These are phyloP conservation scores for Protea cynaroides DNA, from an alignment of 164 flowering plant species.

Conservation along the genomic window DNA sequence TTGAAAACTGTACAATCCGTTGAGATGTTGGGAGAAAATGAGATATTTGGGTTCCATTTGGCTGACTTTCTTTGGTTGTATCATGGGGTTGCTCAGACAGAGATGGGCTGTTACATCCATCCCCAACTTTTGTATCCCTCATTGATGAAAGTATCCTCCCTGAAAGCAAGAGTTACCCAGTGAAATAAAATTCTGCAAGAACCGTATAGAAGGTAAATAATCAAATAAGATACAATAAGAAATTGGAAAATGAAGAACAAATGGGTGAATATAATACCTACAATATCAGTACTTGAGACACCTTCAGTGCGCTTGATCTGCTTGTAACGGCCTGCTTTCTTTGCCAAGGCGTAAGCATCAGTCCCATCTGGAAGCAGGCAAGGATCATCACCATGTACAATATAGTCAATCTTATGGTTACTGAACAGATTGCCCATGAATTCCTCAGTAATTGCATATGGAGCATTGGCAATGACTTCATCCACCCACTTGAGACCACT, in stretches of 20 bases:
- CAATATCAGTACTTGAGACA: constrained; percentile 69
- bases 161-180: constrained; percentile 14
- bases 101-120: constrained; percentile 17
- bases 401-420: constrained; percentile 66
- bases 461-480: constrained; percentile 72
- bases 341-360: constrained; percentile 65
- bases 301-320: constrained; percentile 71
- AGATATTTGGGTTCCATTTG: constrained; percentile 37
- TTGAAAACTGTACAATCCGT: constrained; percentile 78
- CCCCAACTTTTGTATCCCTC: constrained; percentile 26
- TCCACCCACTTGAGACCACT: constrained; percentile 89
- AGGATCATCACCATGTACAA: constrained; percentile 65
- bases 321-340: constrained; percentile 64
- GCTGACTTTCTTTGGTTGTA: constrained; percentile 14
- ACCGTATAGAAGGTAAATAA: neutral
- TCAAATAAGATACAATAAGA: no score
- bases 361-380: constrained; percentile 65
- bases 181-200: neutral
- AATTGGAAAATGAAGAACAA: neutral
- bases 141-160: constrained; percentile 69
- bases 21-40: constrained; percentile 77
- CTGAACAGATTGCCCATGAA: constrained; percentile 65
- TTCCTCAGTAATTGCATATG: constrained; percentile 68
- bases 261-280: constrained; percentile 37
- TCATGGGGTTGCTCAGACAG: constrained; percentile 19